Percentiles rank a stretch among this genome's conserved stretches.
Evolutionary conservation across 1,284 basidiomycete species (phyloP).

Genomic region (Ustilago loliicola): DNA sequence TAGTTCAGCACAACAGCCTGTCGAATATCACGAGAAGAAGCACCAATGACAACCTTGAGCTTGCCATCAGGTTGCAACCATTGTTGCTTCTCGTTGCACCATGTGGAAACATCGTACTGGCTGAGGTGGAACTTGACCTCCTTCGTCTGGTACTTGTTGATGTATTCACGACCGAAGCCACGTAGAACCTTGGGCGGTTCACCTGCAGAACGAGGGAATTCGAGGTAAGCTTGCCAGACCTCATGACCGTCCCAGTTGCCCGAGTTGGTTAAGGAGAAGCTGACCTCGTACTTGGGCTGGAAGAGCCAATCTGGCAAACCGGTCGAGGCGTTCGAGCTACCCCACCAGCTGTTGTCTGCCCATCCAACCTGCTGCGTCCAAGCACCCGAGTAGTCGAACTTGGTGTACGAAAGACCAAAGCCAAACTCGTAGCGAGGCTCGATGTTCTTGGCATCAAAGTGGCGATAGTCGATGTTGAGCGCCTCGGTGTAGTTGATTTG

Average conservation of each 20-base stretch:
- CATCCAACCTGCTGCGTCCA: conserved; percentile 41
- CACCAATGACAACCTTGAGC: conserved; percentile 52
- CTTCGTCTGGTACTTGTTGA: conserved; percentile 40
- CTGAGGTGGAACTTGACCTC: conserved; percentile 46
- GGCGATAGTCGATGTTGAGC: conserved; percentile 60
- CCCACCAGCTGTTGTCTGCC: conserved; percentile 56
- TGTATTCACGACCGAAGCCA: conserved; percentile 52
- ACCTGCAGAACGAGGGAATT: conserved; percentile 52
- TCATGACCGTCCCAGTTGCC: conserved; percentile 59
- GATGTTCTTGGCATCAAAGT: conserved; percentile 56
- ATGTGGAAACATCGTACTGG: conserved; percentile 60
- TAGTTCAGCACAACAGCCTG: conserved; percentile 42
- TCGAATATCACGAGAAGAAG: conserved; percentile 57
- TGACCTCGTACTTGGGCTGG: conserved; percentile 50
- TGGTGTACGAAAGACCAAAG: conserved; percentile 62
- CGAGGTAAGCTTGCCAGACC: conserved; percentile 63
- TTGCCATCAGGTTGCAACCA: conserved; percentile 59
- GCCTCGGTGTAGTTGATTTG: conserved; percentile 64
- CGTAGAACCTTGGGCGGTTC: conserved; percentile 65
- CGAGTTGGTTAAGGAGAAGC: conserved; percentile 56
- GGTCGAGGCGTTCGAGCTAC: conserved; percentile 26
- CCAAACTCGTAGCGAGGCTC: conserved; percentile 62
- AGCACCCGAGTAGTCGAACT: conserved; percentile 52
- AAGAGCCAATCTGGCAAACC: conserved; percentile 62
- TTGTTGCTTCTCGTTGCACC: conserved; percentile 38